Base-by-base conservation (phyloP, 2,329 filamentous ascomycete species). In the Xylariaceae sp. region DNA sequence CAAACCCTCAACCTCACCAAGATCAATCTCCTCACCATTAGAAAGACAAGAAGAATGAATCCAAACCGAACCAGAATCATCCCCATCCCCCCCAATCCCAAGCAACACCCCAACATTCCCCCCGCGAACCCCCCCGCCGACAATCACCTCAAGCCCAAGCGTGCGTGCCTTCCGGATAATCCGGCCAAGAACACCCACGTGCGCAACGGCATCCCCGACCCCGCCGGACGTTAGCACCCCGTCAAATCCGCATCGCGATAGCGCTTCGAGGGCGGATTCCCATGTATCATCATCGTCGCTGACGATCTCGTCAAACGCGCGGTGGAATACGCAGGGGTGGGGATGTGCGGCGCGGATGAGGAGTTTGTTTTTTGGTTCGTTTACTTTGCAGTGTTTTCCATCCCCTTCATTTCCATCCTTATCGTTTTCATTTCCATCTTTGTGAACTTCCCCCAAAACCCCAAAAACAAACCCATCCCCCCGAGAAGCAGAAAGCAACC, bases 381-480 rank as follows among this genome's bases (percentile, higher is more conserved):
- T 74, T n/a, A 81, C 59, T 49, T 54, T 52, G 16, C 63, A 64
- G 41, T 34, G 18, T 12, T 6, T 39, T 6, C 51, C 22, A 36
- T 16, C 22, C 15, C 3, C 41, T 9, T 47, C 47, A n/a, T n/a
- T n/a, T n/a, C n/a, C n/a, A n/a, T n/a, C n/a, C n/a, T n/a, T n/a
- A n/a, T n/a, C n/a, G n/a, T n/a, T n/a, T n/a, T n/a, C n/a, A n/a
- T n/a, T n/a, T n/a, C n/a, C n/a, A n/a, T n/a, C n/a, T n/a, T n/a
- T n/a, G n/a, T n/a, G n/a, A n/a, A n/a, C n/a, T 48, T 66, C 63
- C 22, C 51, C 41, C 12, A 83, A 57, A 2, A 78, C 66, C 4
- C 80, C 80, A 58, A 83, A 80, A 7, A 84, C 80, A 59, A 84
- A 83, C 1, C 78, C 79, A 57, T 83, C 80, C 3, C 78, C 78